A percentile compares a stretch with the other conserved stretches of the same genome.
Evolutionary conservation across 495 filamentous ascomycete species (phyloP).

Genomic region (Penicillium argentinense): DNA sequence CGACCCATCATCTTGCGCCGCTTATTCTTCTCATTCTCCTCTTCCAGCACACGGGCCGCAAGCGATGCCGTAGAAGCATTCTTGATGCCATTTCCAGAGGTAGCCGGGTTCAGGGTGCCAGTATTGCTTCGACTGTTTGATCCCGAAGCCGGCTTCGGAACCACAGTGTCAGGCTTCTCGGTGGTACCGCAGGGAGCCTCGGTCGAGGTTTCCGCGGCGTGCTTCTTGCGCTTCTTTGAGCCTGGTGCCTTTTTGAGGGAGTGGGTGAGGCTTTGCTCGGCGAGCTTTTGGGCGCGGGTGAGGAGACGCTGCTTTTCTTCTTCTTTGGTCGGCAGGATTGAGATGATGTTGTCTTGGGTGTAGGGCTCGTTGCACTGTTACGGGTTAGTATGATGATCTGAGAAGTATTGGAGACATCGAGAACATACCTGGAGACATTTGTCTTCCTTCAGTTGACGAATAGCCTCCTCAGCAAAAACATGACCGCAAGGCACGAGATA

Average conservation of each 20-base stretch:
- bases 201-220: constrained; percentile 26
- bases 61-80: constrained; percentile 81
- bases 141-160: constrained; percentile 5
- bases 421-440: constrained; percentile 56
- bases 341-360: constrained; percentile 72
- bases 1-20: constrained; percentile 64
- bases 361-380: constrained; percentile 70
- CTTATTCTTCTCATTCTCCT: constrained; percentile 81
- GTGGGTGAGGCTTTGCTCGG: constrained; percentile 73
- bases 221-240: constrained; percentile 70
- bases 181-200: constrained; percentile 6
- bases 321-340: constrained; percentile 72
- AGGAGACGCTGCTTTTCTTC: constrained; percentile 68
- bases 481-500: constrained; percentile 96
- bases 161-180: constrained; percentile 2
- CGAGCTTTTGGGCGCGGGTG: constrained; percentile 62
- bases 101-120: constrained; percentile 32
- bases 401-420: neutral
- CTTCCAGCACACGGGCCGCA: constrained; percentile 80
- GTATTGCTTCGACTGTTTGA: constrained; percentile 25
- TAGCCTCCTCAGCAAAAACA: constrained; percentile 82
- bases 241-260: constrained; percentile 78
- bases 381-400: too few species aligned
- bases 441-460: constrained; percentile 71
- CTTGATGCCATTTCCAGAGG: constrained; percentile 63